A percentile compares a stretch with the other conserved stretches of the same genome.
Conservation (phyloP, 2,329 filamentous ascomycete genomes). For the Polytolypa hystricis region DNA sequence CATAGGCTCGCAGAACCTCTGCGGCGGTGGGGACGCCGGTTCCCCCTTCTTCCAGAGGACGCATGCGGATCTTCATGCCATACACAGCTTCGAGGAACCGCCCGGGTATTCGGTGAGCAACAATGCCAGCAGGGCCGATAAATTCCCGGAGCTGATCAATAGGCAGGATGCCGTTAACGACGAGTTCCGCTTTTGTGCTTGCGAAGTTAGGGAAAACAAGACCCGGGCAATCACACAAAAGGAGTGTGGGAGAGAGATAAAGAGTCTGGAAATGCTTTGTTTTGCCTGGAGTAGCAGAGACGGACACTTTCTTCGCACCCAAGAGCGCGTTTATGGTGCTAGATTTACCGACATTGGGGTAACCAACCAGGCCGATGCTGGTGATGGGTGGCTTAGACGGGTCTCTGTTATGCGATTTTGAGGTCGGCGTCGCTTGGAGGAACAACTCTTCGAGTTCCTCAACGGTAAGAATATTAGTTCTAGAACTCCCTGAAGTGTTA, state of each 20-base stretch:
- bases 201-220: conserved; percentile 57
- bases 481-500: conserved; percentile 29
- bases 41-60: conserved; percentile 82
- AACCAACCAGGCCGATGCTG: conserved; percentile 87
- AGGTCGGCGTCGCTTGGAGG: conserved; percentile 57
- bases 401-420: conserved; percentile 28
- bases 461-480: conserved; percentile 73
- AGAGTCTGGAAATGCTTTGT: conserved; percentile 99
- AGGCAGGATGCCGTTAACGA: conserved; percentile 86
- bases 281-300: conserved; percentile 93
- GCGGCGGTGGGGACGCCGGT: conserved; percentile 74
- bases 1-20: conserved; percentile 78
- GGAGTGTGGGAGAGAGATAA: conserved; percentile 76
- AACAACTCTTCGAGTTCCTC: conserved; percentile 89
- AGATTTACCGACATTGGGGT: conserved; percentile 98
- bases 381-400: conserved; percentile 44
- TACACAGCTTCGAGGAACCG: conserved; percentile 85
- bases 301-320: conserved; percentile 95
- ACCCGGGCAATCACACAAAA: conserved; percentile 96
- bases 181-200: conserved; percentile 47
- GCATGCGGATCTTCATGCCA: conserved; percentile 74
- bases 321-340: conserved; percentile 99
- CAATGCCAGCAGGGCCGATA: conserved; percentile 71
- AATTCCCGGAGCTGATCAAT: conserved; percentile 95
- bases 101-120: conserved; percentile 76